Conservation (phyloP, 805 yeast genomes). For the Candida odintsovae region DNA sequence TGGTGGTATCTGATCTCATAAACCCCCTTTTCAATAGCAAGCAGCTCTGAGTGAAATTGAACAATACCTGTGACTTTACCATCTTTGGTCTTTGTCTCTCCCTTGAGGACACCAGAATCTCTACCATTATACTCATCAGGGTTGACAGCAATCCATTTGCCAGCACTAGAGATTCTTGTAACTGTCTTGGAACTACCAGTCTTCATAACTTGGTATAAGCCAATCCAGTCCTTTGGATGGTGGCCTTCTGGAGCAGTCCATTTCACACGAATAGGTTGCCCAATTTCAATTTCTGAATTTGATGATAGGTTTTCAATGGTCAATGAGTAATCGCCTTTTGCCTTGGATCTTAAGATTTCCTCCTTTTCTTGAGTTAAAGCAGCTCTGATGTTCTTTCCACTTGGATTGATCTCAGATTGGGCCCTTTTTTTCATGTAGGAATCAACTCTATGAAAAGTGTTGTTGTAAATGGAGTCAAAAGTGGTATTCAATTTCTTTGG, state of each 20-base stretch:
- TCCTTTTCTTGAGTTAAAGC: conserved; percentile 7
- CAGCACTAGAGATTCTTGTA: conserved; percentile 56
- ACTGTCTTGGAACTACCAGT: conserved; percentile 49
- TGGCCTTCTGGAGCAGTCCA: conserved; percentile 51
- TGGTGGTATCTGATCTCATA: conserved; percentile 73
- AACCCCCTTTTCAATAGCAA: conserved; percentile 62
- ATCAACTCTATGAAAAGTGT: conserved; percentile 33
- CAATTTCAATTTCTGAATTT: conserved; percentile 31
- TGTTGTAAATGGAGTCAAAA: conserved; percentile 38
- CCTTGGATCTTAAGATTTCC: not conserved
- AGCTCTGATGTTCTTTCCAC: conserved; percentile 5
- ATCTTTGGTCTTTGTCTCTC: conserved; percentile 6
- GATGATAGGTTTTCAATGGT: conserved; percentile 16
- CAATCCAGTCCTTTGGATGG: conserved; percentile 65
- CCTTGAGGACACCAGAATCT: conserved; percentile 9
- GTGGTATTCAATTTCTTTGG: conserved; percentile 33
- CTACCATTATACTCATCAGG: conserved; percentile 29
- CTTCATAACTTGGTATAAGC: conserved; percentile 59
- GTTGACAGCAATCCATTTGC: conserved; percentile 56
- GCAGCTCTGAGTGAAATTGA: conserved; percentile 40
- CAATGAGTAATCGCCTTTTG: conserved; percentile 26
- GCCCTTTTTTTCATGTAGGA: conserved; percentile 22
- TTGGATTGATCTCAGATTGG: conserved; percentile 14
- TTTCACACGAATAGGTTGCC: conserved; percentile 45
- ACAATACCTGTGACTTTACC: conserved; percentile 37